These are phyloP conservation scores for Aquilaria sinensis DNA, from an alignment of 345 rosid genomes.

Conservation along the genomic window DNA sequence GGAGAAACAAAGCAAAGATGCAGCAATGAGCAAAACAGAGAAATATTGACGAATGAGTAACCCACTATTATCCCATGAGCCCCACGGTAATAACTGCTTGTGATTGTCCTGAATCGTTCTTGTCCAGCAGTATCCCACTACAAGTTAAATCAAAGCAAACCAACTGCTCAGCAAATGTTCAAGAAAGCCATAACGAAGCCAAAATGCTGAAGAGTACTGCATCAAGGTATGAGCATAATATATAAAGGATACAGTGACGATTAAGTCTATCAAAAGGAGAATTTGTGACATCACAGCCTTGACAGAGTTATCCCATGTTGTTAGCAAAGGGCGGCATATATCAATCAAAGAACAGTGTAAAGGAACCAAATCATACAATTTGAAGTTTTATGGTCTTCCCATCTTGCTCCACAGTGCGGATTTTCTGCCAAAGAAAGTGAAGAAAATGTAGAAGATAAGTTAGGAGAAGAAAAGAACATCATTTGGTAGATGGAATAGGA, in stretches of 20 bases:
- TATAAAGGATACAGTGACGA: too few relatives aligned
- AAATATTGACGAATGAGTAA: conserved; percentile 6
- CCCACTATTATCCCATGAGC: conserved; percentile 93
- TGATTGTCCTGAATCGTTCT: conserved; percentile 92
- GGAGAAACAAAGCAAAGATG: too few relatives aligned
- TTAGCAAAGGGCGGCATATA: neutral
- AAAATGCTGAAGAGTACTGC: conserved; percentile 1
- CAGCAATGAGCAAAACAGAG: neutral
- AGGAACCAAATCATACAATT: conserved; percentile 38
- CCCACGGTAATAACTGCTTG: conserved; percentile 97
- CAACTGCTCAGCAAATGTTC: conserved; percentile 3
- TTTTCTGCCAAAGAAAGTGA: conserved; percentile 40
- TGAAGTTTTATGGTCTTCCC: conserved; percentile 85
- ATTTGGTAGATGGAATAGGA: neutral
- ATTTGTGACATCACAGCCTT: neutral
- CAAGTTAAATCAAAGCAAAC: conserved; percentile 12
- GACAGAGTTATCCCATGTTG: neutral
- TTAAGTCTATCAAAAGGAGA: neutral
- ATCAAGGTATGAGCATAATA: neutral
- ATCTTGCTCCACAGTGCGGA: conserved; percentile 89
- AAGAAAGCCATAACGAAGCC: neutral
- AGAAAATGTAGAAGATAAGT: conserved; percentile 6
- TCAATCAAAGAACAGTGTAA: neutral
- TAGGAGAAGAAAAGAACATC: neutral
- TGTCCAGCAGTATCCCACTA: conserved; percentile 99